These are phyloP conservation scores for Pseudomicrostroma phylloplanum DNA, from an alignment of 1,284 basidiomycete species.

Conservation along the genomic window DNA sequence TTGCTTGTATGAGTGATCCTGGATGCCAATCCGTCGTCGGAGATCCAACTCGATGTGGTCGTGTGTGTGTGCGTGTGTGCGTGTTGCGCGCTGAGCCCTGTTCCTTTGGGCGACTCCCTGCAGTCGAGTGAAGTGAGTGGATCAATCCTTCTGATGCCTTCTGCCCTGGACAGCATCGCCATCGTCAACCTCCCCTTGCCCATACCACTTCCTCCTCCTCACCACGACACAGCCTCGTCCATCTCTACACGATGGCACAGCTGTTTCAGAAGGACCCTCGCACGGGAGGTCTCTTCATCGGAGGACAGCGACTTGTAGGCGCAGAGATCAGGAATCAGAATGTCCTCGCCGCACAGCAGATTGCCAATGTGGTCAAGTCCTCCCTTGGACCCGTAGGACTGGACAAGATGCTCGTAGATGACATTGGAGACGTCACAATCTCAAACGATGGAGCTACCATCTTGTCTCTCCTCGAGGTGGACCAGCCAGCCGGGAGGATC, in stretches of 20 bases:
- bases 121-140: neutral
- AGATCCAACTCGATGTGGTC: no score
- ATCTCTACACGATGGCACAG: constrained; percentile 37
- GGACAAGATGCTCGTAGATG: constrained; percentile 78
- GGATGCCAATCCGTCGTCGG: no score
- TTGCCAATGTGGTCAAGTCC: constrained; percentile 96
- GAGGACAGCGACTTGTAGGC: constrained; percentile 85
- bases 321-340: constrained; percentile 89
- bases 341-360: constrained; percentile 89
- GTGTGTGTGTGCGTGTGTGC: no score
- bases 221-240: neutral
- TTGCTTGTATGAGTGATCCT: no score
- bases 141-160: neutral
- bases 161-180: neutral
- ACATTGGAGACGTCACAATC: constrained; percentile 98
- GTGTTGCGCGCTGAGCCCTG: no score
- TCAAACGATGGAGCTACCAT: constrained; percentile 99
- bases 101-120: no score
- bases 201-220: neutral
- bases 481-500: constrained; percentile 87
- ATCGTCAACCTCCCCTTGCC: neutral
- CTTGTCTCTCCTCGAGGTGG: constrained; percentile 77
- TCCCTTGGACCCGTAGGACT: constrained; percentile 80
- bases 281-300: constrained; percentile 62
- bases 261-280: constrained; percentile 49